phyloP scores from a whole-genome alignment of 2,329 filamentous ascomycete species.

The Hymenoscyphus scutula region DNA sequence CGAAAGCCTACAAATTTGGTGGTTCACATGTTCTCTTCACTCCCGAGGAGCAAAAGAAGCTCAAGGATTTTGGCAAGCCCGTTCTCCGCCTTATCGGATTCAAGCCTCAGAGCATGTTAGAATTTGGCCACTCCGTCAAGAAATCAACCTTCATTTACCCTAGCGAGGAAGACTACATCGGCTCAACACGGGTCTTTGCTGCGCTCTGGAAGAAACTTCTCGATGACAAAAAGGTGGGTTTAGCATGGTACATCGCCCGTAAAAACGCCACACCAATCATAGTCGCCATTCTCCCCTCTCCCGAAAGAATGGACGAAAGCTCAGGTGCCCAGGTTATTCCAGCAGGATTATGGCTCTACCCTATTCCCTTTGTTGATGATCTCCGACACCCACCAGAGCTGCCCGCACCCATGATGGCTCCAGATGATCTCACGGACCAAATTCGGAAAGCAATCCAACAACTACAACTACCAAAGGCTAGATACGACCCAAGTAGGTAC shows the following conservation, averaged over 20 bases:
- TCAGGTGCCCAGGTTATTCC: slow-evolving; percentile 70
- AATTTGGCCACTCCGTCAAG: slow-evolving; percentile 80
- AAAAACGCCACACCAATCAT: slow-evolving; percentile 76
- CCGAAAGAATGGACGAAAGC: slow-evolving; percentile 61
- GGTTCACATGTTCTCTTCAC: slow-evolving; percentile 86
- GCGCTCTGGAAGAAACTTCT: slow-evolving; percentile 86
- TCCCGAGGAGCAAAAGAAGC: slow-evolving; percentile 73
- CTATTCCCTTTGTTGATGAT: slow-evolving; percentile 87
- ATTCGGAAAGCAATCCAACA: slow-evolving; percentile 81
- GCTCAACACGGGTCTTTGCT: slow-evolving; percentile 89
- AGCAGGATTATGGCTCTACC: slow-evolving; percentile 83
- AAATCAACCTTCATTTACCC: slow-evolving; percentile 93
- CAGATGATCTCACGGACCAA: slow-evolving; percentile 70
- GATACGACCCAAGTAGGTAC: slow-evolving; percentile 82
- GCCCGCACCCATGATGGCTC: slow-evolving; percentile 52
- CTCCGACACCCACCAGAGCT: slow-evolving; percentile 71
- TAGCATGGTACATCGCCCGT: slow-evolving; percentile 88
- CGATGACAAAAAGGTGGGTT: slow-evolving; percentile 72
- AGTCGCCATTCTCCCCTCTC: slow-evolving; percentile 77
- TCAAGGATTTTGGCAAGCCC: slow-evolving; percentile 79
- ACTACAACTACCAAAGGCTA: slow-evolving; percentile 74
- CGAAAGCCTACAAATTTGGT: slow-evolving; percentile 94
- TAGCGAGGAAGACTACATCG: slow-evolving; percentile 83
- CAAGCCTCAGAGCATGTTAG: slow-evolving; percentile 73
- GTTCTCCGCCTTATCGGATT: slow-evolving; percentile 90